phyloP scores from a whole-genome alignment of 2,329 filamentous ascomycete genomes.

The Fusarium bactridioides region DNA sequence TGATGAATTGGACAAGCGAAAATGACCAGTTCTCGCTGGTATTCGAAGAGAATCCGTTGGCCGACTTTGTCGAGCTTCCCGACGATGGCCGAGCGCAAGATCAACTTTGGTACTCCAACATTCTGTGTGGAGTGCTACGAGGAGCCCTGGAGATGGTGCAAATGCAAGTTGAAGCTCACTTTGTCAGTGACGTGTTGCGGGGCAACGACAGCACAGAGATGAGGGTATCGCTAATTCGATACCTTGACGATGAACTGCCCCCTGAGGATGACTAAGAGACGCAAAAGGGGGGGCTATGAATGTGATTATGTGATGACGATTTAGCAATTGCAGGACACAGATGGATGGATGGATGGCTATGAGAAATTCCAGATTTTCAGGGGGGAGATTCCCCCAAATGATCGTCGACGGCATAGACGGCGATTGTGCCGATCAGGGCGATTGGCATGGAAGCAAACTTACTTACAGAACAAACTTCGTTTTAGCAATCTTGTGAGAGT shows the following conservation, averaged over 20 bases:
- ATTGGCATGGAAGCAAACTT: conserved; percentile 12
- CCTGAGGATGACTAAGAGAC: conserved; percentile 84
- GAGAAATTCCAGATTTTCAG: not conserved
- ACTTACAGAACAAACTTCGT: not conserved
- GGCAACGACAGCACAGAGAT: conserved; percentile 98
- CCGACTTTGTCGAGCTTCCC: conserved; percentile 96
- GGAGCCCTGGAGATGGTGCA: conserved; percentile 98
- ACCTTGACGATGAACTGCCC: conserved; percentile 97
- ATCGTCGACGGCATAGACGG: conserved; percentile 1
- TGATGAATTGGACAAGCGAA: conserved; percentile 96
- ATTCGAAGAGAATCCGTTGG: conserved; percentile 96
- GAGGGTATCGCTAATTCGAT: conserved; percentile 88
- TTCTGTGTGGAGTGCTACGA: conserved; percentile 89
- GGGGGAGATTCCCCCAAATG: not conserved
- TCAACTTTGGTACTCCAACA: conserved; percentile 98
- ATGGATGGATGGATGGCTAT: not conserved
- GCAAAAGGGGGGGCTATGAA: not conserved
- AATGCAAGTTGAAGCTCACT: conserved; percentile 98
- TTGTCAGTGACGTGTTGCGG: conserved; percentile 90
- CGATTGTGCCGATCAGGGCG: not conserved
- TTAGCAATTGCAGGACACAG: not conserved
- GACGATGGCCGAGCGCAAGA: conserved; percentile 96
- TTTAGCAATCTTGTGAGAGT: conserved; percentile 17
- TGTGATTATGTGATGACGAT: conserved; percentile 1
- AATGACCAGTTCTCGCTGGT: conserved; percentile 96